Conservation (phyloP, 2,329 filamentous ascomycete species). For the Beauveria australis region DNA sequence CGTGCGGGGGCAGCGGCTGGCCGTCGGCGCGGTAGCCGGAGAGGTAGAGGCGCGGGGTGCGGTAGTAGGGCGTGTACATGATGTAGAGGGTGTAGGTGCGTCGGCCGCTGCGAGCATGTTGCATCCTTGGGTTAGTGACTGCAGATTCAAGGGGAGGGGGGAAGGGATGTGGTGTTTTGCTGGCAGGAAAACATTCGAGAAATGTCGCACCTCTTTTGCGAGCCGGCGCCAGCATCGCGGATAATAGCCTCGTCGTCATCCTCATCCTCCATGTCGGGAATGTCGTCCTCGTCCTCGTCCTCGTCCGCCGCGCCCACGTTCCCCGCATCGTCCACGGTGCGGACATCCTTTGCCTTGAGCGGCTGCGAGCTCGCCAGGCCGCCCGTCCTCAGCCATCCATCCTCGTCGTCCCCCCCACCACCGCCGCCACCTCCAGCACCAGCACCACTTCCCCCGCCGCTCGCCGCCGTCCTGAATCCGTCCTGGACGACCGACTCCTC, state of each 20-base stretch:
- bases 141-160: too few species aligned
- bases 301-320: slow-evolving; percentile 70
- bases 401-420: slow-evolving; percentile 55
- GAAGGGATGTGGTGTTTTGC: too few species aligned
- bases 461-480: slow-evolving; percentile 36
- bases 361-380: slow-evolving; percentile 68
- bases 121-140: too few species aligned
- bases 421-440: slow-evolving; percentile 21
- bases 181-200: neutral
- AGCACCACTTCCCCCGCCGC: slow-evolving; percentile 32
- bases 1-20: slow-evolving; percentile 70
- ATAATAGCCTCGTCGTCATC: slow-evolving; percentile 97
- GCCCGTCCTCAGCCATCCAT: slow-evolving; percentile 87
- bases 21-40: slow-evolving; percentile 78
- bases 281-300: slow-evolving; percentile 64
- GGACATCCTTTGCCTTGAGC: slow-evolving; percentile 69
- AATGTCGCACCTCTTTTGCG: slow-evolving; percentile 35
- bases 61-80: slow-evolving; percentile 94
- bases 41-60: slow-evolving; percentile 88
- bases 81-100: slow-evolving; percentile 99
- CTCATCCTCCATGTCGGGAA: slow-evolving; percentile 97
- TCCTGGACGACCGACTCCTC: slow-evolving; percentile 82
- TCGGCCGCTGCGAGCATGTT: slow-evolving; percentile 48
- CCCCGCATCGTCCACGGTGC: slow-evolving; percentile 82
- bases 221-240: slow-evolving; percentile 52